Evolutionary conservation across 331 rosid genomes (phyloP).

Genomic region (Stylosanthes scabra): DNA sequence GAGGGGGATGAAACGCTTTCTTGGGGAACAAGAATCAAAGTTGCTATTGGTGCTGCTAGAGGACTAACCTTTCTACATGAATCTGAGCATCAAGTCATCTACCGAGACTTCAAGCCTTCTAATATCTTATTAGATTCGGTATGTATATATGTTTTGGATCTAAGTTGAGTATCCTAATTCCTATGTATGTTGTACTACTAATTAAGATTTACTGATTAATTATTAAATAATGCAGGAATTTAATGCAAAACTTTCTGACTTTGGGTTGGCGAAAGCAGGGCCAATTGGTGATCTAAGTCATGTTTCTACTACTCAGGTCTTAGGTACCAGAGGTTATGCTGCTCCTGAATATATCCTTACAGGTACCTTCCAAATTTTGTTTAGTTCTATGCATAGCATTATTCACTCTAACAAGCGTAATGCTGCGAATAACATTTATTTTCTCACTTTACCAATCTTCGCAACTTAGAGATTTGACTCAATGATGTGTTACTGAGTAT

Average conservation of each 20-base stretch:
- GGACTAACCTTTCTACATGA: slow-evolving; percentile 79
- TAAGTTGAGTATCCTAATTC: neutral
- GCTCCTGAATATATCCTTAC: slow-evolving; percentile 68
- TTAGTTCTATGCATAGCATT: too few species aligned
- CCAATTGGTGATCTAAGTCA: slow-evolving; percentile 58
- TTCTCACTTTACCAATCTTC: too few species aligned
- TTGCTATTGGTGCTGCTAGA: slow-evolving; percentile 79
- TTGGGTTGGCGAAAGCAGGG: slow-evolving; percentile 72
- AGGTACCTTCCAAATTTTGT: slow-evolving; percentile 43
- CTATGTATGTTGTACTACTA: slow-evolving; percentile 4
- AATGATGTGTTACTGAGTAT: too few species aligned
- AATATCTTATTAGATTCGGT: slow-evolving; percentile 77
- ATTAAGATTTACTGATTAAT: too few species aligned
- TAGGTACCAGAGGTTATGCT: slow-evolving; percentile 65
- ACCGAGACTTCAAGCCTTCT: slow-evolving; percentile 89
- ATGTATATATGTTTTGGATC: neutral
- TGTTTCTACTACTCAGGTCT: slow-evolving; percentile 64
- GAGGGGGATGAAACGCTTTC: slow-evolving; percentile 58
- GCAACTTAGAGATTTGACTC: too few species aligned
- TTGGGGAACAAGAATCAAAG: slow-evolving; percentile 80
- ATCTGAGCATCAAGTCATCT: slow-evolving; percentile 72
- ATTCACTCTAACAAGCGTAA: too few species aligned
- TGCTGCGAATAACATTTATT: too few species aligned
- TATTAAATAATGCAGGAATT: slow-evolving; percentile 59
- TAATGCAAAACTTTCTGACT: slow-evolving; percentile 69